phyloP scores from a whole-genome alignment of 441 rosid genomes.

The Croton setiger region DNA sequence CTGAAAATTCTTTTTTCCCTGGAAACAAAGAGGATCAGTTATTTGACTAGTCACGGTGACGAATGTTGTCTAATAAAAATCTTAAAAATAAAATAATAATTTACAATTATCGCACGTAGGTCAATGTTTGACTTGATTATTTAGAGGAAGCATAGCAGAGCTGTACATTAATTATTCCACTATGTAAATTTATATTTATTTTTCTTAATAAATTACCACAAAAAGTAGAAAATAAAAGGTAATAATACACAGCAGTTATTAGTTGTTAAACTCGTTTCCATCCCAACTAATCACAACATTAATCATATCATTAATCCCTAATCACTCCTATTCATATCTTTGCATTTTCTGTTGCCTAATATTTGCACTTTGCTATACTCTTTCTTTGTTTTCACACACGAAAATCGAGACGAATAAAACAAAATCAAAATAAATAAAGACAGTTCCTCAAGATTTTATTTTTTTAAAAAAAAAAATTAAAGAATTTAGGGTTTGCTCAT shows the following conservation, averaged over 20 bases:
- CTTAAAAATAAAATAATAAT: too few relatives aligned
- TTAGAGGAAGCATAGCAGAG: too few relatives aligned
- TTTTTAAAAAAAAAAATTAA: not conserved
- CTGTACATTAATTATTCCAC: too few relatives aligned
- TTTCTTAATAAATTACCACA: too few relatives aligned
- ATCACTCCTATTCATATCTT: not conserved
- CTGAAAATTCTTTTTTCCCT: too few relatives aligned
- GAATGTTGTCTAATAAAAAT: too few relatives aligned
- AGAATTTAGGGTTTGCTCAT: constrained; percentile 31
- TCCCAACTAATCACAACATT: not conserved
- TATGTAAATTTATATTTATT: too few relatives aligned
- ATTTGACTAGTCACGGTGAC: too few relatives aligned
- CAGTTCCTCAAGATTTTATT: not conserved
- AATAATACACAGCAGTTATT: constrained; percentile 4
- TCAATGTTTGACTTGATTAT: too few relatives aligned
- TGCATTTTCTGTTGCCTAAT: not conserved
- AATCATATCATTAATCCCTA: not conserved
- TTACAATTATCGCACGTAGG: too few relatives aligned
- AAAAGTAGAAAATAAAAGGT: not conserved
- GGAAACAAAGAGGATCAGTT: too few relatives aligned
- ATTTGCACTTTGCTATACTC: not conserved
- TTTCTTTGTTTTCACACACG: not conserved
- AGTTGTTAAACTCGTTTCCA: not conserved
- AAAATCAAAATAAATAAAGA: not conserved
- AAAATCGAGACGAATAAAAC: not conserved